Percentiles rank a stretch among this genome's conserved stretches.
These are phyloP conservation scores for Tolypocladium paradoxum DNA, from an alignment of 2,329 filamentous ascomycete species.

Conservation along the genomic window DNA sequence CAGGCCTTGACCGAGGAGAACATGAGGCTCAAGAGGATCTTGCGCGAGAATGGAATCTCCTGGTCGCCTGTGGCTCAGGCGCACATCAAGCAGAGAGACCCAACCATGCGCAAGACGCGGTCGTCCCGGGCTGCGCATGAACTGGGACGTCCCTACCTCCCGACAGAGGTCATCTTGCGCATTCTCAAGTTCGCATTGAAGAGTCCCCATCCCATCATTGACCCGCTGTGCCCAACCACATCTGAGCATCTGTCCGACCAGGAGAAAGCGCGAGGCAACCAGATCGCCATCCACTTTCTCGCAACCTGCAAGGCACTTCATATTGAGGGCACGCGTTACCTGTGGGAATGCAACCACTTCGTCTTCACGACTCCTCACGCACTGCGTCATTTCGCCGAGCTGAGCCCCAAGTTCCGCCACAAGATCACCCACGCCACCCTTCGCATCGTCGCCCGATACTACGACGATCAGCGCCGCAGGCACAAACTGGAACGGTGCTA, in stretches of 20 bases:
- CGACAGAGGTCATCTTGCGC: conserved; percentile 40
- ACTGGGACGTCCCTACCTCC: conserved; percentile 30
- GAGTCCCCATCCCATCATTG: conserved; percentile 38
- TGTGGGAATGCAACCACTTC: conserved; percentile 44
- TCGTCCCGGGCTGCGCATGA: conserved; percentile 18
- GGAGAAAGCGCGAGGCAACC: conserved; percentile 33
- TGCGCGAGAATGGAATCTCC: conserved; percentile 40
- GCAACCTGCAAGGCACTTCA: conserved; percentile 39
- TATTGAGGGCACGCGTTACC: conserved; percentile 34
- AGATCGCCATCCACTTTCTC: conserved; percentile 43
- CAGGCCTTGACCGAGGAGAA: conserved; percentile 37
- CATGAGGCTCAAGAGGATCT: conserved; percentile 35
- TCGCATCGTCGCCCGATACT: conserved; percentile 44
- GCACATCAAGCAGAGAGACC: conserved; percentile 20
- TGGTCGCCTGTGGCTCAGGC: conserved; percentile 31
- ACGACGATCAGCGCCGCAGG: conserved; percentile 36
- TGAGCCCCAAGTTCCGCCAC: conserved; percentile 30
- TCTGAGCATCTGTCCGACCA: conserved; percentile 30
- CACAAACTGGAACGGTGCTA: conserved; percentile 31
- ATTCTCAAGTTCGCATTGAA: conserved; percentile 42
- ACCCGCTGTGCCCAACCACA: conserved; percentile 37
- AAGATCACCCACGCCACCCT: conserved; percentile 35
- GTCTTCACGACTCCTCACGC: conserved; percentile 42
- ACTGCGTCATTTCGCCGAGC: conserved; percentile 36
- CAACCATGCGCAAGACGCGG: conserved; percentile 21